A percentile compares a stretch with the other conserved stretches of the same genome.
Evolutionary conservation across 1,284 basidiomycete genomes (phyloP).

Genomic region (Lentinus polychrous): DNA sequence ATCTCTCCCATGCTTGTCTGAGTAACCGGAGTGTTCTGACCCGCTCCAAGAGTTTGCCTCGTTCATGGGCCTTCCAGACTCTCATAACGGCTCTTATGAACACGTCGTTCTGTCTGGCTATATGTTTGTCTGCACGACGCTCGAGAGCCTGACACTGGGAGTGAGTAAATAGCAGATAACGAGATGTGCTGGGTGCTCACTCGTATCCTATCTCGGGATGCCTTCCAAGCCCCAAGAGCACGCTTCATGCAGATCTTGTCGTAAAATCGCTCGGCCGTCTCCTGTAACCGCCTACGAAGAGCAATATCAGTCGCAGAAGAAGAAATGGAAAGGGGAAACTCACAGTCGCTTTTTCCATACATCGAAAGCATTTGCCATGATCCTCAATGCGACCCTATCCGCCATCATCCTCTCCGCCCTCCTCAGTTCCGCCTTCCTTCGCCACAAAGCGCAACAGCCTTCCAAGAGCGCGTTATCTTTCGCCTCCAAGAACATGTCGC

Average conservation of each 20-base stretch:
- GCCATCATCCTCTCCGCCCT: slow-evolving; percentile 37
- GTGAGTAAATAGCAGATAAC: not conserved
- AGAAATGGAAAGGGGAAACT: slow-evolving; percentile 19
- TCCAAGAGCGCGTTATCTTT: slow-evolving; percentile 30
- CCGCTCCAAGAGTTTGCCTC: slow-evolving; percentile 53
- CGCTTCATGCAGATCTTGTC: slow-evolving; percentile 38
- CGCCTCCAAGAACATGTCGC: slow-evolving; percentile 37
- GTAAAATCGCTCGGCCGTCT: slow-evolving; percentile 37
- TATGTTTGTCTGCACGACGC: slow-evolving; percentile 48
- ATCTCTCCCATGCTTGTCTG: slow-evolving; percentile 42
- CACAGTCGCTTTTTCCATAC: slow-evolving; percentile 54
- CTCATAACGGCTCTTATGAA: slow-evolving; percentile 57
- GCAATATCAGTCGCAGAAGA: slow-evolving; percentile 8
- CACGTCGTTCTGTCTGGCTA: slow-evolving; percentile 54
- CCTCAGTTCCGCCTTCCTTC: slow-evolving; percentile 34
- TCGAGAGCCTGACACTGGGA: slow-evolving; percentile 36
- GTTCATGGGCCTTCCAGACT: slow-evolving; percentile 70
- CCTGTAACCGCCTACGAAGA: slow-evolving; percentile 34
- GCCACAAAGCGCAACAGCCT: slow-evolving; percentile 52
- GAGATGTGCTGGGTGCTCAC: slow-evolving; percentile 30
- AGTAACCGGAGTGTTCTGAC: slow-evolving; percentile 42
- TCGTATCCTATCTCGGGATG: slow-evolving; percentile 38
- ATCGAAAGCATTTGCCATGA: slow-evolving; percentile 39
- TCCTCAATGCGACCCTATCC: slow-evolving; percentile 37
- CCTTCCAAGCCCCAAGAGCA: slow-evolving; percentile 49